A percentile compares a stretch with the other conserved stretches of the same genome.
Evolutionary conservation across 768 basidiomycete genomes (phyloP).

Genomic region (Collybia mongolica): DNA sequence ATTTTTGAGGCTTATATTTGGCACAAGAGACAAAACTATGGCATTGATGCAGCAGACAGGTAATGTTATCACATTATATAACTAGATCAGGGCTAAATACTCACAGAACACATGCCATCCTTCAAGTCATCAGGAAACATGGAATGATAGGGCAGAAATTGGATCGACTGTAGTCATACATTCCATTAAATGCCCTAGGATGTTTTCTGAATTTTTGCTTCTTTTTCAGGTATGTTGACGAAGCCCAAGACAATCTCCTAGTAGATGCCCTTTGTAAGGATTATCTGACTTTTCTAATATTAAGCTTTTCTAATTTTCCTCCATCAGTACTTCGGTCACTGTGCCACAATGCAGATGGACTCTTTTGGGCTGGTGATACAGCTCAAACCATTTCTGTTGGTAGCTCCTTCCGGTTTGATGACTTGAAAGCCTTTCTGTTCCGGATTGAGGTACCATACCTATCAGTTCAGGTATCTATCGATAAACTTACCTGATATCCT

Average conservation of each 20-base stretch:
- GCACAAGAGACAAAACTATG: constrained; percentile 37
- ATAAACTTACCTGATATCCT: too few species aligned
- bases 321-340: constrained; percentile 55
- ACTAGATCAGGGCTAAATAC: not conserved
- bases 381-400: constrained; percentile 77
- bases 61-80: constrained; percentile 19
- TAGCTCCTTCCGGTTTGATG: constrained; percentile 70
- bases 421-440: constrained; percentile 66
- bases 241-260: constrained; percentile 70
- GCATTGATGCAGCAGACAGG: constrained; percentile 64
- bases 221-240: constrained; percentile 72
- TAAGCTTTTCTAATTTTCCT: not conserved
- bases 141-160: constrained; percentile 41
- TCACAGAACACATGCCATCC: constrained; percentile 49
- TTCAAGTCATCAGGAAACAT: constrained; percentile 29
- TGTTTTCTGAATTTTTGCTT: too few species aligned
- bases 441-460: constrained; percentile 67
- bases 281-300: not conserved
- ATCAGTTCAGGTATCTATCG: too few species aligned
- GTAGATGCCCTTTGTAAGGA: constrained; percentile 58
- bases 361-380: constrained; percentile 82
- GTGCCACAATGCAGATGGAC: constrained; percentile 62
- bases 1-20: constrained; percentile 54
- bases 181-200: too few species aligned
- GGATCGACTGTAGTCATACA: constrained; percentile 52